A percentile compares a stretch with the other conserved stretches of the same genome.
These are phyloP conservation scores for Lagerstroemia speciosa DNA, from an alignment of 345 rosid genomes.

Conservation along the genomic window DNA sequence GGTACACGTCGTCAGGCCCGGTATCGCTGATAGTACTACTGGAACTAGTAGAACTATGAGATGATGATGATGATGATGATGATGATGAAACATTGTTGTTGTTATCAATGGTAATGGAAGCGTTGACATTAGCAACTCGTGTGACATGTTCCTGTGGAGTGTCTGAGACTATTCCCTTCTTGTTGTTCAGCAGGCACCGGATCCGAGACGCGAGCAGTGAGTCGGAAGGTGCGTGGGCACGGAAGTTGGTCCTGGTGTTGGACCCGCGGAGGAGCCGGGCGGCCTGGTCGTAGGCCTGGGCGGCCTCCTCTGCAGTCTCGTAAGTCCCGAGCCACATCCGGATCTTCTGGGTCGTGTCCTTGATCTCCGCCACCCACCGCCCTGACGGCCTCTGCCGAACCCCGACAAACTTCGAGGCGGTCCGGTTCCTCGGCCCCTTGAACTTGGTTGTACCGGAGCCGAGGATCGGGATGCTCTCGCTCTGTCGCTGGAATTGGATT, in stretches of 20 bases:
- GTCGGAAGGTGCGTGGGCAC: conserved; percentile 38
- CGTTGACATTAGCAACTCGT: conserved; percentile 11
- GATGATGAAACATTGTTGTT: not conserved
- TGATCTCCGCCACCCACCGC: no score
- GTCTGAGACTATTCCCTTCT: conserved; percentile 17
- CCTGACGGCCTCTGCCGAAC: conserved; percentile 76
- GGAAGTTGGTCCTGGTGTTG: conserved; percentile 66
- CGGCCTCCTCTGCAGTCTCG: no score
- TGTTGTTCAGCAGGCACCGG: conserved; percentile 41
- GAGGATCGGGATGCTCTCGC: conserved; percentile 4
- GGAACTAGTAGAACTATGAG: not conserved
- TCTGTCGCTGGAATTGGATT: conserved; percentile 37
- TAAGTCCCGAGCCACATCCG: no score
- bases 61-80: not conserved
- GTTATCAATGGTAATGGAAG: conserved; percentile 7
- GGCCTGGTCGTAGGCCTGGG: conserved; percentile 68
- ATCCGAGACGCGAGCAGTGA: conserved; percentile 65
- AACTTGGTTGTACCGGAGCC: conserved; percentile 24
- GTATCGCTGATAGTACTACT: not conserved
- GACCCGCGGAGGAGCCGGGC: conserved; percentile 77
- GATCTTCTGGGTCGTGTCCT: no score
- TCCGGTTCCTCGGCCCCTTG: conserved; percentile 27
- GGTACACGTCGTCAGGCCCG: conserved; percentile 35
- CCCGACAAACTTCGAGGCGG: conserved; percentile 43
- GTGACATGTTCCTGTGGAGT: conserved; percentile 11